Evolutionary conservation across 2,329 filamentous ascomycete genomes (phyloP), one percentile per base, ranked within the genome.

Genomic region (Alternaria sp.): DNA sequence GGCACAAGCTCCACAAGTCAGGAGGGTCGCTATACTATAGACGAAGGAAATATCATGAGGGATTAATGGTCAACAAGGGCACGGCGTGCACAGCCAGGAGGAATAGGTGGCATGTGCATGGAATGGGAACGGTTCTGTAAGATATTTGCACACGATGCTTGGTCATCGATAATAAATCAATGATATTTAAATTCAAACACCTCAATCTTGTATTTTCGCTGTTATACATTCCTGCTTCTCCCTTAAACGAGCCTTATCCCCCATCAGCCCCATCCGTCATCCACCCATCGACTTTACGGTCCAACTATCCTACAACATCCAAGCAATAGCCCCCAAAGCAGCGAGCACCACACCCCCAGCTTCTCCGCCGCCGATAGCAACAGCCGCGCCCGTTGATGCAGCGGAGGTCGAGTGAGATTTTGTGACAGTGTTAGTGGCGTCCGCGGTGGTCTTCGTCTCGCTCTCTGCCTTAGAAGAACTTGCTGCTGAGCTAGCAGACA

Each of bases 1-100:
- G 82, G 84, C 85, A 26, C 71, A 71, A 37, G 64, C 54, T 14
- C 69, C 62, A 24, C 62, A 69, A 45, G 59, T 63, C 21, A 70
- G 62, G 63, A 72, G 66, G 50, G 72, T 77, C 26, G 54, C 60
- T 33, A 75, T 77, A 26, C 63, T 70, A 52, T 77, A 69, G 54
- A 48, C 11, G 28, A 40, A 39, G 14, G n/a, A 7, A 1, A 37
- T 28, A n/a, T 9, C 6, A 28, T 31, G 13, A 21, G 13, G 29
- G 17, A 17, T 17, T 21, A 21, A n/a, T 17, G 40, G 31, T 7
- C n/a, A 6, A 13, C 0, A 2, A 33, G 3, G n/a, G 24, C 6
- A 37, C 39, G 13, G 9, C 17, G 21, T 11, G 13, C 23, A 36
- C 4, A 40, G 13, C 2, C 5, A 8, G 28, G 14, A 51, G 31